A percentile compares a stretch with the other conserved stretches of the same genome.
Evolutionary conservation across 164 flowering plant species (phyloP).

Genomic region (Pachysandra terminalis): DNA sequence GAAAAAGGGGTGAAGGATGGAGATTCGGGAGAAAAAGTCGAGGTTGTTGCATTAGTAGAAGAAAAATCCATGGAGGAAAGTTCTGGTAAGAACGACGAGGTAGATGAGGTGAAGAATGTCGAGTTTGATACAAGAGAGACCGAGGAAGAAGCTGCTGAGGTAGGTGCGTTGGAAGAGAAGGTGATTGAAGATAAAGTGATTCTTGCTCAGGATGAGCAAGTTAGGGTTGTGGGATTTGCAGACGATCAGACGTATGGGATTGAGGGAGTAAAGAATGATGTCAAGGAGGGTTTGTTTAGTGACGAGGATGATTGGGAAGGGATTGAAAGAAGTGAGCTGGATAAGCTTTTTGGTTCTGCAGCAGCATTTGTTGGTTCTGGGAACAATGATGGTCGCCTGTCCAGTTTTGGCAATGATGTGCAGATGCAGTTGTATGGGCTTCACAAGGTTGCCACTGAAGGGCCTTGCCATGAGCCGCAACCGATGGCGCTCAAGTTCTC

Average conservation of each 20-base stretch:
- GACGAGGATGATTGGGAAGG: constrained; percentile 93
- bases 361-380: constrained; percentile 33
- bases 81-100: constrained; percentile 1
- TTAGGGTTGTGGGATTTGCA: constrained; percentile 5
- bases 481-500: constrained; percentile 66
- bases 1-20: too few relatives aligned
- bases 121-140: not conserved
- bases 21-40: too few relatives aligned
- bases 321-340: constrained; percentile 75
- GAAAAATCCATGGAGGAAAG: not conserved
- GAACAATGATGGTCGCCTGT: constrained; percentile 25
- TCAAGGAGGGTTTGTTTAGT: constrained; percentile 14
- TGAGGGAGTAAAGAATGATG: constrained; percentile 10
- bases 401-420: constrained; percentile 45
- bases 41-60: not conserved
- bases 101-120: not conserved
- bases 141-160: not conserved
- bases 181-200: constrained; percentile 14
- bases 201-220: not conserved
- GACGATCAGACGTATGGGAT: constrained; percentile 1
- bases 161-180: constrained; percentile 3
- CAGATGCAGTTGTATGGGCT: constrained; percentile 71
- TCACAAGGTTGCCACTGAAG: constrained; percentile 73
- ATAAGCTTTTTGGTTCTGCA: constrained; percentile 51
- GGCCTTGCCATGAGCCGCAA: constrained; percentile 64